Conservation (phyloP, 2,329 filamentous ascomycete genomes). For the Graphiopsis chlorocephala region DNA sequence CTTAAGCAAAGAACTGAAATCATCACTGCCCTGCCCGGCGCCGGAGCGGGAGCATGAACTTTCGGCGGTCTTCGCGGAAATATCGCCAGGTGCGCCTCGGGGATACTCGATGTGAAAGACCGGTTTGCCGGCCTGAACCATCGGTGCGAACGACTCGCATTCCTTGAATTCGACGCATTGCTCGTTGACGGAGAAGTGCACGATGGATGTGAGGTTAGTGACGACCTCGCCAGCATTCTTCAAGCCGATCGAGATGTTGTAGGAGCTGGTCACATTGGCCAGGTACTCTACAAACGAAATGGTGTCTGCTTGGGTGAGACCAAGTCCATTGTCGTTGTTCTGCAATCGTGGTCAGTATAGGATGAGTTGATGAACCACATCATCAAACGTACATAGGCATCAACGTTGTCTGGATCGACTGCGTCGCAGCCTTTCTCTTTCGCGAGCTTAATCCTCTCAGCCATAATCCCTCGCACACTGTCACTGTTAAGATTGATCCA, state of each 20-base stretch:
- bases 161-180: conserved; percentile 62
- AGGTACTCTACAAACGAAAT: conserved; percentile 62
- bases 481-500: conserved; percentile 62
- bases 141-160: conserved; percentile 57
- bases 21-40: conserved; percentile 41
- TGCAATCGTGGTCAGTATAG: background rate
- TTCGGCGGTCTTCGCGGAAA: conserved; percentile 28
- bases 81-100: conserved; percentile 38
- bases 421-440: conserved; percentile 40
- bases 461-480: conserved; percentile 65
- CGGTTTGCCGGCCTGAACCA: conserved; percentile 60
- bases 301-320: conserved; percentile 56
- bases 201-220: conserved; percentile 45
- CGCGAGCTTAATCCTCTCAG: conserved; percentile 57
- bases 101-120: conserved; percentile 75
- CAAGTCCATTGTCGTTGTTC: conserved; percentile 45
- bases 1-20: conserved; percentile 66
- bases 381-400: conserved; percentile 18
- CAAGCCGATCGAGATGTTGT: conserved; percentile 61
- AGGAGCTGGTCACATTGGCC: conserved; percentile 52
- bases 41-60: conserved; percentile 44
- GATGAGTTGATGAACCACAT: background rate
- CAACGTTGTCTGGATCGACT: conserved; percentile 36
- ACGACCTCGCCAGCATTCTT: conserved; percentile 69
- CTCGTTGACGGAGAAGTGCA: conserved; percentile 69